phyloP scores from a whole-genome alignment of 2,329 filamentous ascomycete species.

The Calonectria pseudoturangicola region DNA sequence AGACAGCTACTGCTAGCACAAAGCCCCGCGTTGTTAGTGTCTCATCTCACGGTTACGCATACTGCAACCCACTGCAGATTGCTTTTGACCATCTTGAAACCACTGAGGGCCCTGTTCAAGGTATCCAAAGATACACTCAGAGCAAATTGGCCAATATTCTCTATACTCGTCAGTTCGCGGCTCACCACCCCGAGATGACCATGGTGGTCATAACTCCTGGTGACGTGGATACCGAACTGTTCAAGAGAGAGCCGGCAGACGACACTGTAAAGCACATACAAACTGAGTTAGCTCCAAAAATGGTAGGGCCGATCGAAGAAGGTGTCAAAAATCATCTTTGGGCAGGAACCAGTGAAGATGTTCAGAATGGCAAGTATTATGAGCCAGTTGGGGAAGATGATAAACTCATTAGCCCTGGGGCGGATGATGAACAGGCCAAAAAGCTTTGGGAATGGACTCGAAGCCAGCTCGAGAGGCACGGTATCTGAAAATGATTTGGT shows the following conservation, averaged over 20 bases:
- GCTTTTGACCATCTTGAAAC: conserved; percentile 34
- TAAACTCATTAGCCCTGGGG: conserved; percentile 28
- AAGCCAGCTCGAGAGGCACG: conserved; percentile 29
- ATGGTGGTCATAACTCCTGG: conserved; percentile 33
- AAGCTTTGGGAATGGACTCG: conserved; percentile 37
- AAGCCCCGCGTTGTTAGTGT: conserved; percentile 35
- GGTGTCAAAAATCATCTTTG: conserved; percentile 41
- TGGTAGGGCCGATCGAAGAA: conserved; percentile 25
- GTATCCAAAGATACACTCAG: conserved; percentile 34
- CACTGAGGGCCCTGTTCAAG: conserved; percentile 29
- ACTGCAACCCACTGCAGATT: conserved; percentile 32
- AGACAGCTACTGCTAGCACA: conserved; percentile 17
- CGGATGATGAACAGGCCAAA: conserved; percentile 36
- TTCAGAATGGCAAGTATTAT: conserved; percentile 29
- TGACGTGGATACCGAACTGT: conserved; percentile 32
- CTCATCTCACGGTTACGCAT: conserved; percentile 30
- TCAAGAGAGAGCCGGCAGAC: conserved; percentile 34
- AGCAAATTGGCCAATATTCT: conserved; percentile 39
- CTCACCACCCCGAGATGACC: conserved; percentile 27
- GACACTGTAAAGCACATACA: conserved; percentile 28
- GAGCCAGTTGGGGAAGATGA: conserved; percentile 29
- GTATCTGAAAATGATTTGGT: background rate
- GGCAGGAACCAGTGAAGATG: conserved; percentile 29
- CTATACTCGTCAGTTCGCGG: conserved; percentile 29
- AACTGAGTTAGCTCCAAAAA: conserved; percentile 11